Evolutionary conservation across 805 yeast genomes (phyloP), one percentile per base, ranked within the genome.

Genomic region (Ogataea thermomethanolica): DNA sequence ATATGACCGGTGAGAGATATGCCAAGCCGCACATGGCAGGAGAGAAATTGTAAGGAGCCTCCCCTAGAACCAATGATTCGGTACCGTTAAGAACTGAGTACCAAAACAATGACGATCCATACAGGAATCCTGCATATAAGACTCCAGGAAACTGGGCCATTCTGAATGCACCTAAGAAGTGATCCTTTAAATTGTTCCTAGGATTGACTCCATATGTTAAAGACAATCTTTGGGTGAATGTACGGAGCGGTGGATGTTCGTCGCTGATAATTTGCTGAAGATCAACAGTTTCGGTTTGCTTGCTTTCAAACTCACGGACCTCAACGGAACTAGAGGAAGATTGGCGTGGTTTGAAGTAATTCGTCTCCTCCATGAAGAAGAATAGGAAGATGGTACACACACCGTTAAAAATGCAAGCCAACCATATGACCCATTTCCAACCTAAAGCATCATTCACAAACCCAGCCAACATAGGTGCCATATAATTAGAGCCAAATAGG

Each of bases 381-480:
- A 68, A 59, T 48, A 63, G 58, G 53, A 53, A 64, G 50, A 58
- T 63, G 29, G 55, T 68, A 51, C 60, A 70, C 38, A 50, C 71
- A 26, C 62, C 75, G 17, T 64, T 66, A 35, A 71, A 69, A 35
- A 78, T 70, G 12, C 74, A 72, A 36, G 72, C 62, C 62, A 75
- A 64, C 44, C 49, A 62, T 56, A 76, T 71, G 8, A 71, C 76
- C 79, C 79, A 74, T 46, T 69, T 56, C 70, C 79, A 79, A 6
- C 76, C 73, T 21, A 67, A 60, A 23, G 67, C 69, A 34, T 71
- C 67, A 22, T 69, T 67, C 42, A 79, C 73, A 48, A 74, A 73
- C 9, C 82, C 82, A 10, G 81, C 79, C 33, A 78, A 65, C 49
- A 78, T 63, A 4, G 84, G 83, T 4, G 82, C 82, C 41, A 76